A percentile compares a stretch with the other conserved stretches of the same genome.
phyloP scores from a whole-genome alignment of 2,329 filamentous ascomycete genomes.

The Colletotrichum costaricense region DNA sequence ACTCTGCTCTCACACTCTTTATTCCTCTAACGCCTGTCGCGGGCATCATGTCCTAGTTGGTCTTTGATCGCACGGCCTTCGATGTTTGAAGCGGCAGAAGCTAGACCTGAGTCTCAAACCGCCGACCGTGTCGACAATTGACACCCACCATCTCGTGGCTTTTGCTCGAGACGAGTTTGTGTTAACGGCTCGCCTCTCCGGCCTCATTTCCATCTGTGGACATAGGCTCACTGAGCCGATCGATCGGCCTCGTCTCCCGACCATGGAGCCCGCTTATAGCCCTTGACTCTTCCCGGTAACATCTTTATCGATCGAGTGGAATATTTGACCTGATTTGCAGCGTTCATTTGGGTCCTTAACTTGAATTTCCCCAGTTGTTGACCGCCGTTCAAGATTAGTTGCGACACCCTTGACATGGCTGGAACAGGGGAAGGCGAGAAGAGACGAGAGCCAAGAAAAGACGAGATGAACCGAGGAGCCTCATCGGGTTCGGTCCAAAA shows the following conservation, averaged over 20 bases:
- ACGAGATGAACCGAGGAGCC: constrained; percentile 31
- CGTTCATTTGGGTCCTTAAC: constrained; percentile 1
- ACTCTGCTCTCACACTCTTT: not conserved
- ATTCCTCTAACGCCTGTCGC: not conserved
- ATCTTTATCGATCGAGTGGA: constrained; percentile 12
- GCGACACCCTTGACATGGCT: constrained; percentile 26
- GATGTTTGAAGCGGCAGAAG: constrained; percentile 12
- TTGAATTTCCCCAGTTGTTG: not conserved
- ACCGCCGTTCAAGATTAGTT: constrained; percentile 18
- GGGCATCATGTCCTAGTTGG: constrained; percentile 6
- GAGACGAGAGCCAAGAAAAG: constrained; percentile 19
- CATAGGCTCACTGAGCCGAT: constrained; percentile 26
- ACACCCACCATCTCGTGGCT: constrained; percentile 14
- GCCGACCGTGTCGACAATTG: constrained; percentile 11
- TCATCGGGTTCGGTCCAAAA: constrained; percentile 20
- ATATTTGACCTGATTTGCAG: constrained; percentile 11
- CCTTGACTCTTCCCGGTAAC: constrained; percentile 8
- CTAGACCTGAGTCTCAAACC: constrained; percentile 34
- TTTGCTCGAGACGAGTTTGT: constrained; percentile 11
- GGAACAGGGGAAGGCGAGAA: constrained; percentile 25
- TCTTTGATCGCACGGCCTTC: constrained; percentile 18
- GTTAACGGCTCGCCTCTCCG: constrained; percentile 19
- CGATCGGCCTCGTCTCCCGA: constrained; percentile 27
- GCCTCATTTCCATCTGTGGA: constrained; percentile 23
- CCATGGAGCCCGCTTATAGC: constrained; percentile 10